A percentile compares a stretch with the other conserved stretches of the same genome.
These are phyloP conservation scores for Ustilago xerochloae DNA, from an alignment of 1,284 basidiomycete genomes.

Conservation along the genomic window DNA sequence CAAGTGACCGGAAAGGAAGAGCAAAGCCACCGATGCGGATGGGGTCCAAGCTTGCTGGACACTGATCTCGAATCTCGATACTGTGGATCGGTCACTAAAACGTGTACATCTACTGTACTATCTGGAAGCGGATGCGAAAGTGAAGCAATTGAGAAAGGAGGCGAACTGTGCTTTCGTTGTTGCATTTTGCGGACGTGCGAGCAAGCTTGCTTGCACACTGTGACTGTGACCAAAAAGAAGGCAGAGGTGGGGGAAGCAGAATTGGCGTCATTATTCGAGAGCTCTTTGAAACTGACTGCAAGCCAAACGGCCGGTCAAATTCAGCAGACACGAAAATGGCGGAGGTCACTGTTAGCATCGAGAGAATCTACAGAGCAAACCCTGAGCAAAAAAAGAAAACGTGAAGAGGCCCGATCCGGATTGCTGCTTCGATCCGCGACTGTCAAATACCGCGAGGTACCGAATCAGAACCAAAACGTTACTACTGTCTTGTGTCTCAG, in stretches of 20 bases:
- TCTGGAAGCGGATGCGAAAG: no score
- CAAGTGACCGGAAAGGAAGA: neutral
- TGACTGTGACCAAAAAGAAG: no score
- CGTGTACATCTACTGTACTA: no score
- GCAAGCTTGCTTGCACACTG: neutral
- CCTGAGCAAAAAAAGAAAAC: no score
- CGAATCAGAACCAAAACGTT: neutral
- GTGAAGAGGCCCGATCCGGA: neutral
- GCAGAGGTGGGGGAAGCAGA: neutral
- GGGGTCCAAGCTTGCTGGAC: neutral
- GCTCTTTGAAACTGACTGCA: no score
- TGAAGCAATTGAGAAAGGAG: no score
- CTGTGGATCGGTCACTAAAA: constrained; percentile 1
- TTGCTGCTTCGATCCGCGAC: neutral
- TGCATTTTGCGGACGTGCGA: constrained; percentile 5
- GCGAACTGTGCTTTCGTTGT: no score
- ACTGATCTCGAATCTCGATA: neutral
- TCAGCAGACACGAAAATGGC: neutral
- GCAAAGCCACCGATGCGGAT: neutral
- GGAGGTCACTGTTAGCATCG: no score
- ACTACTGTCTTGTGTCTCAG: neutral
- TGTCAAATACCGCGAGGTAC: constrained; percentile 6
- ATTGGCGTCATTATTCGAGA: neutral
- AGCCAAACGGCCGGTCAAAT: neutral
- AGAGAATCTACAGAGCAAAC: no score